Conservation (phyloP, 1,139 yeast genomes). For the Scheffersomyces parashehatae region DNA sequence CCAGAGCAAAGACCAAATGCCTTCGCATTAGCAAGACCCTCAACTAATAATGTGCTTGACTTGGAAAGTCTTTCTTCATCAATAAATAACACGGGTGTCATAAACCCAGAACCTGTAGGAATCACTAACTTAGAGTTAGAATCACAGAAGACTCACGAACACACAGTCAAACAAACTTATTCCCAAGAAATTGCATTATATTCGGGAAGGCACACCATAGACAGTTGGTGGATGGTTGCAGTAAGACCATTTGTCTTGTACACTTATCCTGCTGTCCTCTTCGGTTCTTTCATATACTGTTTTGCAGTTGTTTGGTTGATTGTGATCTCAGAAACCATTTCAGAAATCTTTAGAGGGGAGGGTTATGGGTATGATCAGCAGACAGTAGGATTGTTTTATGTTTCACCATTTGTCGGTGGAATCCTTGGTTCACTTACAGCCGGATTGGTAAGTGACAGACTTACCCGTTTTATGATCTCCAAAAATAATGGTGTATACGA, state of each 20-base stretch:
- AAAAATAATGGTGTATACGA: conserved; percentile 58
- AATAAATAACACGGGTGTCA: conserved; percentile 7
- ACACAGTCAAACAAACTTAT: conserved; percentile 16
- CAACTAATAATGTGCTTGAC: conserved; percentile 19
- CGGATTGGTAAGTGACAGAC: conserved; percentile 50
- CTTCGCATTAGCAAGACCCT: conserved; percentile 25
- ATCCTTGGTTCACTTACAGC: conserved; percentile 56
- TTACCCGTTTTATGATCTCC: conserved; percentile 38
- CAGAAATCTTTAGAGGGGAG: conserved; percentile 45
- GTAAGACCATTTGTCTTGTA: conserved; percentile 56
- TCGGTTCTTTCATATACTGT: conserved; percentile 53
- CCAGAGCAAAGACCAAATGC: conserved; percentile 36
- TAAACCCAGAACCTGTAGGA: conserved; percentile 15
- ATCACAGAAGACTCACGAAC: neutral
- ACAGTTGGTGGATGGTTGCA: conserved; percentile 60
- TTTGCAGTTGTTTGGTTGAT: conserved; percentile 66
- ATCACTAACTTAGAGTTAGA: conserved; percentile 10
- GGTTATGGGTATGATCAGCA: conserved; percentile 51
- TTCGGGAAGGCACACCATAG: conserved; percentile 50
- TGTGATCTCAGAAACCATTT: conserved; percentile 57
- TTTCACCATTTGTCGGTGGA: conserved; percentile 62
- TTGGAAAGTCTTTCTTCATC: conserved; percentile 21
- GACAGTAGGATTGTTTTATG: conserved; percentile 56
- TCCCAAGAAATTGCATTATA: conserved; percentile 22
- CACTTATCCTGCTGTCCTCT: conserved; percentile 54